Evolutionary conservation across 129 eudicot species (phyloP), one percentile per base, ranked within the genome.

Genomic region (Lonicera japonica): DNA sequence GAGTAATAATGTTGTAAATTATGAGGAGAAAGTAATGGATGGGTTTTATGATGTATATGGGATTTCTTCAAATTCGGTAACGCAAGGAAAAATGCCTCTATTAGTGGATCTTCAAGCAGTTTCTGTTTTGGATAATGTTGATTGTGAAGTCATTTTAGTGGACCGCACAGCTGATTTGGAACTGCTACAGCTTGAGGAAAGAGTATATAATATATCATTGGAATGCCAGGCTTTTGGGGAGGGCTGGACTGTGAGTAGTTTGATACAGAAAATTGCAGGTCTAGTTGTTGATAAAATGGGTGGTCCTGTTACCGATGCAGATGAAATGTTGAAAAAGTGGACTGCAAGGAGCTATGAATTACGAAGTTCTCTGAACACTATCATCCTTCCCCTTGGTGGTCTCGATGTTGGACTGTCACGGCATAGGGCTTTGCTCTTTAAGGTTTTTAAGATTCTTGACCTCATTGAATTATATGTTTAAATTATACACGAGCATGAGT

Each of bases 401-500:
- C 88, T 91, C 65, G 90, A 86, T 60, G 74, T 86, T 80, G 97
- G 98, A 36, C 98, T 84, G 76, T 92, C 98, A 16, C 95, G 98
- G 21, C 98, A 92, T 68, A 79, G 98, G 70, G 96, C 98, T 68
- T 80, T 87, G 67, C 88, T 87, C 47, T 92, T 92, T 71, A 92
- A 91, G 97, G 98, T 92, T 70, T n/a, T 65, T 60, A 56, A 64
- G 54, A 53, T 43, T 45, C 18, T 54, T 59, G 5, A 55, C 54
- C 53, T 50, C 61, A 75, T 63, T 51, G 45, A n/a, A 58, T 46
- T 41, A 29, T 29, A 29, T 29, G 36, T 29, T 29, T 1, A 29
- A 29, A 29, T 29, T 29, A 29, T 29, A 29, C 36, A 29, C 36
- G 36, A 29, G 36, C 36, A 29, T 29, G 6, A 29, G 4, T 29